phyloP scores from a whole-genome alignment of 2,329 filamentous ascomycete genomes.

The Botrytis squamosa region DNA sequence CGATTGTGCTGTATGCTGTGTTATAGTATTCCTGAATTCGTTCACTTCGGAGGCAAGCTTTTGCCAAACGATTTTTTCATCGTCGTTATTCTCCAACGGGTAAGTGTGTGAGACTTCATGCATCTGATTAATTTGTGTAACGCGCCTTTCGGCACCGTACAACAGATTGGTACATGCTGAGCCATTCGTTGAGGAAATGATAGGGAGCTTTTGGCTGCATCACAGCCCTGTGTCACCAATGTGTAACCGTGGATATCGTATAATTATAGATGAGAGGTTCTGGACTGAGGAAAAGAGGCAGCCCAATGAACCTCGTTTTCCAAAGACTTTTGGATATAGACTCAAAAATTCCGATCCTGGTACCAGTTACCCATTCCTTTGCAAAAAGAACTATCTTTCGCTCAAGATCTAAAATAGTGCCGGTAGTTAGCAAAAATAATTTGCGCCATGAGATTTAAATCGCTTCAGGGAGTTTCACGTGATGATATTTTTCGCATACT shows the following conservation, averaged over 20 bases:
- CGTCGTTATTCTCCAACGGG: not conserved
- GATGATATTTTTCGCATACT: slow-evolving; percentile 3
- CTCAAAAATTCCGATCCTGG: not conserved
- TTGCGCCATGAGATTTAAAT: not conserved
- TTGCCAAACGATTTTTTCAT: not conserved
- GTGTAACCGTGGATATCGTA: not conserved
- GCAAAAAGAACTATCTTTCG: slow-evolving; percentile 1
- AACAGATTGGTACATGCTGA: not conserved
- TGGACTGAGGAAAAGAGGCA: not conserved
- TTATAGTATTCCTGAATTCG: not conserved
- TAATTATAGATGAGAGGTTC: not conserved
- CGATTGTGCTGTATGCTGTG: not conserved
- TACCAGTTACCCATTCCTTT: not conserved
- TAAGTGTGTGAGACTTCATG: slow-evolving; percentile 4
- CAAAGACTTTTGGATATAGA: not conserved
- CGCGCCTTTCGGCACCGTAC: not conserved
- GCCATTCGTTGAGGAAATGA: not conserved
- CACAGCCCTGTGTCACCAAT: not conserved
- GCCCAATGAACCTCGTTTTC: not conserved
- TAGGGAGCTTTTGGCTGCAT: not conserved
- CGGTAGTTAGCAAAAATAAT: not conserved
- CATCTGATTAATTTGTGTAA: not conserved
- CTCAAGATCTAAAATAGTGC: not conserved
- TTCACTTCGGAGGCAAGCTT: not conserved
- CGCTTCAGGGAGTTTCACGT: slow-evolving; percentile 7